Conservation (phyloP, 78 protist species). For the Cyanophora paradoxa region DNA sequence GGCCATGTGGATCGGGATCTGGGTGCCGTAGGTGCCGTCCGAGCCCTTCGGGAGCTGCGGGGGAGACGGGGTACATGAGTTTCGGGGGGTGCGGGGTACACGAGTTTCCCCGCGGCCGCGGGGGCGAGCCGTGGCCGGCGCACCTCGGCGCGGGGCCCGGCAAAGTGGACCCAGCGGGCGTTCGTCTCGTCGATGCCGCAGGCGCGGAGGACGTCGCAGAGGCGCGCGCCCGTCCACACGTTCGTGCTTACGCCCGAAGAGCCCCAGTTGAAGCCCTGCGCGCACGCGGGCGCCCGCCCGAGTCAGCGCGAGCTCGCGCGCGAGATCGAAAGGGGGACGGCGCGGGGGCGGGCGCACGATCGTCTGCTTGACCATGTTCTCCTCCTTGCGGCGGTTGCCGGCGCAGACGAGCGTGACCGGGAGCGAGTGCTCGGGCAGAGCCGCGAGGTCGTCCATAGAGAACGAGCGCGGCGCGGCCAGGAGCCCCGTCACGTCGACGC, state of each 20-base stretch:
- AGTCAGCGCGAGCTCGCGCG: background rate
- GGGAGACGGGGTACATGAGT: background rate
- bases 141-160: too few species aligned
- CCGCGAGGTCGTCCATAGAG: slow-evolving; percentile 16
- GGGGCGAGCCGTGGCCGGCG: too few species aligned
- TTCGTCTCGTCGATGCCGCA: background rate
- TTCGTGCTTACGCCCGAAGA: slow-evolving; percentile 1
- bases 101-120: too few species aligned
- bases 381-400: slow-evolving; percentile 42
- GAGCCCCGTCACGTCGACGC: background rate
- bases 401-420: slow-evolving; percentile 28
- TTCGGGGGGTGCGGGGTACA: too few species aligned
- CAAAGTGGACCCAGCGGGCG: too few species aligned
- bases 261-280: slow-evolving; percentile 38
- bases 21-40: slow-evolving; percentile 26
- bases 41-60: background rate
- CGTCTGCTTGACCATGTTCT: slow-evolving; percentile 25
- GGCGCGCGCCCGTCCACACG: slow-evolving; percentile 26
- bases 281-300: background rate
- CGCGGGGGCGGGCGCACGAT: background rate
- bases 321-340: too few species aligned
- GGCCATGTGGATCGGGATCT: background rate
- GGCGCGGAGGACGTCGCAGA: background rate
- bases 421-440: background rate
- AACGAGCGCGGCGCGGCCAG: slow-evolving; percentile 1